Evolutionary conservation across 805 yeast species (phyloP).

Genomic region (Limtongozyma cylindracea): DNA sequence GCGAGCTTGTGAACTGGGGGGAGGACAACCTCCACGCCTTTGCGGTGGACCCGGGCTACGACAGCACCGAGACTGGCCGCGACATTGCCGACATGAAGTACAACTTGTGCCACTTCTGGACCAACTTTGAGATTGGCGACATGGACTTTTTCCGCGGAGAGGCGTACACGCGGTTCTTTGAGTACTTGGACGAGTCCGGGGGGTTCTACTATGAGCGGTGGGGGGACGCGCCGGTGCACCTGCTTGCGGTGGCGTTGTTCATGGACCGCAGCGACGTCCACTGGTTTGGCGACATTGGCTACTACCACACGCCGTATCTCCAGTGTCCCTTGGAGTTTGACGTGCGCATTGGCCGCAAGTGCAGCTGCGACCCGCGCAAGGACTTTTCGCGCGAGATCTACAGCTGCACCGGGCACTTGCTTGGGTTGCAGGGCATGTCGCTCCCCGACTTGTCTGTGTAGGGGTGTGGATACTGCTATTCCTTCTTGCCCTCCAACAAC

Average conservation of each 20-base stretch:
- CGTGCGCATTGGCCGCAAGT: slow-evolving; percentile 1
- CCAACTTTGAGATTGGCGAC: slow-evolving; percentile 1
- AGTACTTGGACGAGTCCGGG: slow-evolving; percentile 1
- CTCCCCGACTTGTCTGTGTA: too few relatives aligned
- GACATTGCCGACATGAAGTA: slow-evolving; percentile 1
- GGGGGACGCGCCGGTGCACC: slow-evolving; percentile 1
- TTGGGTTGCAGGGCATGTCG: not conserved
- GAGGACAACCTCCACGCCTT: too few relatives aligned
- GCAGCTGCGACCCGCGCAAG: slow-evolving; percentile 1
- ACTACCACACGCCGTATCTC: slow-evolving; percentile 1
- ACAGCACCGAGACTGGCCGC: too few relatives aligned
- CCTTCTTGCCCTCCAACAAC: too few relatives aligned
- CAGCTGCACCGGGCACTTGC: slow-evolving; percentile 2
- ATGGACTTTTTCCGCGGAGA: not conserved
- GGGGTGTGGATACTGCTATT: too few relatives aligned
- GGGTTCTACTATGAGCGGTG: slow-evolving; percentile 1
- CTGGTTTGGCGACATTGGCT: slow-evolving; percentile 1
- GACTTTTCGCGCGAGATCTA: slow-evolving; percentile 1
- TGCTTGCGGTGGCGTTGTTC: slow-evolving; percentile 1
- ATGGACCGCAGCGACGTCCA: not conserved
- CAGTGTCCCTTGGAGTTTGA: slow-evolving; percentile 1
- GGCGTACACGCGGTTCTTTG: slow-evolving; percentile 1
- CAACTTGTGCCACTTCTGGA: slow-evolving; percentile 1
- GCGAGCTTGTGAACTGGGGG: too few relatives aligned
- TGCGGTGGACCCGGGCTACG: too few relatives aligned